These are phyloP conservation scores for Polyplosphaeria fusca DNA, from an alignment of 495 filamentous ascomycete species.

Conservation along the genomic window DNA sequence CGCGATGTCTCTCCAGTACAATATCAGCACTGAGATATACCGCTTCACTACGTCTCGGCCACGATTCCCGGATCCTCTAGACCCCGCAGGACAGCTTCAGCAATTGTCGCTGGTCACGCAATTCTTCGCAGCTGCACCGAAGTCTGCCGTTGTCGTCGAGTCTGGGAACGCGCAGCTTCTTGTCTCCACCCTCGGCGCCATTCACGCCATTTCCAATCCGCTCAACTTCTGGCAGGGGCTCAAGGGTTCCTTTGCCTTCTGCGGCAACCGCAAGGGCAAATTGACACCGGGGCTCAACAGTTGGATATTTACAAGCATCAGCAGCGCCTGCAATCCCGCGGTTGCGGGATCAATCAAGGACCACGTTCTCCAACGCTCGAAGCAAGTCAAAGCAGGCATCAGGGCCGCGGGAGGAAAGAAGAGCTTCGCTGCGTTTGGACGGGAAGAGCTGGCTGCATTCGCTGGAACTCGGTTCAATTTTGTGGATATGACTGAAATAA, in stretches of 20 bases:
- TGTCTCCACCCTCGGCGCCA: background rate
- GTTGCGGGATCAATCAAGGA: background rate
- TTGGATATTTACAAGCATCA: background rate
- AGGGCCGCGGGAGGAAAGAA: background rate
- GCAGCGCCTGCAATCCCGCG: background rate
- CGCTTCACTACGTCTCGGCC: background rate
- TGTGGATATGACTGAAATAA: conserved; percentile 4
- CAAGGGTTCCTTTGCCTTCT: conserved; percentile 1
- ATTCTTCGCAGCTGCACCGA: conserved; percentile 7
- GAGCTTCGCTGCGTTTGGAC: conserved; percentile 1
- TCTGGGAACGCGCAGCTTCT: background rate
- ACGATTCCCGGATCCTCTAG: background rate
- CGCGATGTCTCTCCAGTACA: conserved; percentile 1
- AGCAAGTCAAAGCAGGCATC: conserved; percentile 7
- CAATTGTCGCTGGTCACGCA: background rate
- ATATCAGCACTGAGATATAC: conserved; percentile 1
- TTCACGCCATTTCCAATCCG: conserved; percentile 6
- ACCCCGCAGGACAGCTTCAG: background rate
- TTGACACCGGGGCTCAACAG: conserved; percentile 4
- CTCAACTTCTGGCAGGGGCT: conserved; percentile 2
- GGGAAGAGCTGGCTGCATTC: background rate
- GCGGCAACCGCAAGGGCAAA: conserved; percentile 3
- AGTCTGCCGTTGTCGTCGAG: background rate
- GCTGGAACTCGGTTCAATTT: background rate
- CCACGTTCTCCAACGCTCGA: conserved; percentile 3